These are phyloP conservation scores for Sphagnum fallax DNA, from an alignment of 228 moss, liverwort and hornwort genomes.

Conservation along the genomic window DNA sequence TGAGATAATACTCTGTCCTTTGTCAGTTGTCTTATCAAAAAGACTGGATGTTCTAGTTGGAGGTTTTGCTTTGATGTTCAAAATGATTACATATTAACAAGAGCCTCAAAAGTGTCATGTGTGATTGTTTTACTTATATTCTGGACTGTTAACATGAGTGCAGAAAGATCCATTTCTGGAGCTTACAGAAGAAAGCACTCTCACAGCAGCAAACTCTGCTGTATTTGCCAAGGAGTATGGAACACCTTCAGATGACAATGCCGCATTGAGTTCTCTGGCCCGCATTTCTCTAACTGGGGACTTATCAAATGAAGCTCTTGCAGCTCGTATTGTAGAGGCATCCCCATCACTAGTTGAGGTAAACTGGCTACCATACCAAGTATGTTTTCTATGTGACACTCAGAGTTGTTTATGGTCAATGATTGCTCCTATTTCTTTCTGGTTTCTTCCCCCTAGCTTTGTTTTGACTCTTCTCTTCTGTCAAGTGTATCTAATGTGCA, in stretches of 20 bases:
- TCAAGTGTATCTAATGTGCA: no score
- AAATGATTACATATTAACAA: no score
- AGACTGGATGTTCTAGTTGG: neutral
- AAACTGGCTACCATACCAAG: neutral
- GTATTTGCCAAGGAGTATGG: conserved; percentile 67
- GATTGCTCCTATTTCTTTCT: neutral
- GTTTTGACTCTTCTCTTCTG: neutral
- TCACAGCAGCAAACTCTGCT: conserved; percentile 50
- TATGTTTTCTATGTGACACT: neutral
- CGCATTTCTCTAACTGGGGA: conserved; percentile 67
- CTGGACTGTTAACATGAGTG: neutral
- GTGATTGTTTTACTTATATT: neutral
- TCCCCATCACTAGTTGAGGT: conserved; percentile 66
- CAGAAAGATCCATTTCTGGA: conserved; percentile 96
- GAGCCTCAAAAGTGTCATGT: no score
- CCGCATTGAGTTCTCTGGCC: conserved; percentile 60
- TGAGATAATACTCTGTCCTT: conserved; percentile 15
- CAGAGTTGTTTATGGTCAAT: neutral
- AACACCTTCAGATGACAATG: conserved; percentile 61
- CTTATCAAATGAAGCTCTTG: conserved; percentile 70
- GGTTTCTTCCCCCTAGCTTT: neutral
- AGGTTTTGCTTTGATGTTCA: neutral
- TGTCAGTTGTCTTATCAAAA: neutral
- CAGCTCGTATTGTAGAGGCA: conserved; percentile 72
- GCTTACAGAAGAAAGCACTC: conserved; percentile 76